Conservation (phyloP, 345 rosid genomes). For the Tarenaya hassleriana region DNA sequence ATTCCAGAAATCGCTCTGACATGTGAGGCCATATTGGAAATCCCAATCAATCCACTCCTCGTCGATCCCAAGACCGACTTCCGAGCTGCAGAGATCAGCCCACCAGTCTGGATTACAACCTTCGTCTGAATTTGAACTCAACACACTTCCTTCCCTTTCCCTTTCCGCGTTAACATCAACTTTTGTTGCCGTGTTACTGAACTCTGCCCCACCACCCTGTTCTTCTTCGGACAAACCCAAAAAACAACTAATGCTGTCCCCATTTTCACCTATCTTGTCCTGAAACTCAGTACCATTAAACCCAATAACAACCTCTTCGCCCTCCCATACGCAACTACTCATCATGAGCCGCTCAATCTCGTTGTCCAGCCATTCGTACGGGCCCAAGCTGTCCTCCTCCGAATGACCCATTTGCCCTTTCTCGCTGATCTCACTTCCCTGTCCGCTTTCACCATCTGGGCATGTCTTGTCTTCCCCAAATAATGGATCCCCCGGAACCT, state of each 20-base stretch:
- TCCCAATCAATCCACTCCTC: no score
- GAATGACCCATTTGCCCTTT: conserved; percentile 3
- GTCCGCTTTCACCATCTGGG: conserved; percentile 3
- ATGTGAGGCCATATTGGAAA: no score
- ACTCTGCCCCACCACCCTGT: conserved; percentile 14
- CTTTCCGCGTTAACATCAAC: conserved; percentile 21
- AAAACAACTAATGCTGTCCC: conserved; percentile 26
- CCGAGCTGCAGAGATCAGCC: conserved; percentile 19
- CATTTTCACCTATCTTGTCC: conserved; percentile 19
- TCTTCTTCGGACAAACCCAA: conserved; percentile 23
- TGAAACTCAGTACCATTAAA: conserved; percentile 12
- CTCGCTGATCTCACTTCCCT: not conserved
- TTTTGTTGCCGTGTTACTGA: conserved; percentile 1
- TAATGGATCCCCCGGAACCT: not conserved
- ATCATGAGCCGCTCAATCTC: conserved; percentile 50
- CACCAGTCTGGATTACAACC: conserved; percentile 23
- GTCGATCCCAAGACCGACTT: conserved; percentile 22
- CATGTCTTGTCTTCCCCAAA: not conserved
- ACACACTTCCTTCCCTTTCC: conserved; percentile 12
- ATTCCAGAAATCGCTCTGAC: no score
- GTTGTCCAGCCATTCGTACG: conserved; percentile 63
- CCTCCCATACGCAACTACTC: conserved; percentile 24
- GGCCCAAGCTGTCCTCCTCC: conserved; percentile 41
- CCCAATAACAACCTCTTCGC: conserved; percentile 13
- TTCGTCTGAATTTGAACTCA: conserved; percentile 31